Evolutionary conservation across 1,284 basidiomycete species (phyloP), one percentile per base, ranked within the genome.

Genomic region (Coniferiporia weirii): DNA sequence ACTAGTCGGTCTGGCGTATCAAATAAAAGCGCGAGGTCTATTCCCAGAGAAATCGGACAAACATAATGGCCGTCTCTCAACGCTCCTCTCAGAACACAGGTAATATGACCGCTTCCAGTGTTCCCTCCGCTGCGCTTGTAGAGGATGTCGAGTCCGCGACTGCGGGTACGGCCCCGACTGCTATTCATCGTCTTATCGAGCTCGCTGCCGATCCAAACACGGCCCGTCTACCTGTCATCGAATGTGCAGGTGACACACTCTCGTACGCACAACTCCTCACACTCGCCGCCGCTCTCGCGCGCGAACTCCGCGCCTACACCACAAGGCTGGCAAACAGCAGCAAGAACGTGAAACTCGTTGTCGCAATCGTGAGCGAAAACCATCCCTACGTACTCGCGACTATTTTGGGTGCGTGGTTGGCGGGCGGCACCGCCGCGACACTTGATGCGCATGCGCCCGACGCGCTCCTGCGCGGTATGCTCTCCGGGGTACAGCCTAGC

Each of bases 341-440:
- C 22, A 52, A 45, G 40, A 55, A 49, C 9, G 46, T 22, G 15
- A 55, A 54, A 45, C 56, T 55, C 12, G 35, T 54, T 20, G 68
- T 74, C 15, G 71, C 72, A 5, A 64, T 72, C 47, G 59, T 73
- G 46, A 67, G 69, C 61, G 71, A 73, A 58, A 74, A 74, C 56
- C 68, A 71, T 32, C 72, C 72, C 0, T 73, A 71, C 54, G 64
- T 68, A 1, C 58, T 72, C 34, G 71, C 70, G 17, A 62, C 66
- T 12, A 62, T 70, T n/a, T 54, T 73, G 22, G 71, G 71, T 1
- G 67, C 66, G 32, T 74, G 72, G 72, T 71, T 72, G 59, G 62
- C 72, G 1, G 65, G 68, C 0, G 72, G 72, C 3, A 66, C 69
- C 17, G 63, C 70, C 7, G 69, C 71, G 1, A 70, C 71, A n/a